Conservation (phyloP, 2,329 filamentous ascomycete genomes). For the Aphanocladium album region DNA sequence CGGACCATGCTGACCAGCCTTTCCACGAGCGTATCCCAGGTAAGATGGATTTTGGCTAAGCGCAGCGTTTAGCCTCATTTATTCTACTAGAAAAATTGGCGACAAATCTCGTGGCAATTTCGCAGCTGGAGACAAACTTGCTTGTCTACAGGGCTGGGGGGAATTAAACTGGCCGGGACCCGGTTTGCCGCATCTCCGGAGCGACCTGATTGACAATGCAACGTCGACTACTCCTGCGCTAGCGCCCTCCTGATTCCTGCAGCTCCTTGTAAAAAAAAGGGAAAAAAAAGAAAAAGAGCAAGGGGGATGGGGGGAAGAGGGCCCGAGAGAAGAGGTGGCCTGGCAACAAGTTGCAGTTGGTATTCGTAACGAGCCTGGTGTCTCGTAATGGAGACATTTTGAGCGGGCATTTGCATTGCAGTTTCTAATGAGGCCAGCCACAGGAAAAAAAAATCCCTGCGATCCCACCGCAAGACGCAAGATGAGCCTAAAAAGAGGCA, state of each 20-base stretch:
- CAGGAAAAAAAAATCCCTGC: background rate
- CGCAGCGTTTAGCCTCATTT: background rate
- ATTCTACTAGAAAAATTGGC: background rate
- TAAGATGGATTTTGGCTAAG: too few relatives aligned
- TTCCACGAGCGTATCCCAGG: background rate
- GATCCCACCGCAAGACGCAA: slow-evolving; percentile 2
- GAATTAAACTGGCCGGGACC: background rate
- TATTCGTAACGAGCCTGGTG: too few relatives aligned
- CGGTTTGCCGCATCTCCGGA: slow-evolving; percentile 12
- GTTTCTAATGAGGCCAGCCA: slow-evolving; percentile 4
- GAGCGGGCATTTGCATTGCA: background rate
- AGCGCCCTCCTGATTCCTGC: background rate
- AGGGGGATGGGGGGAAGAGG: too few relatives aligned
- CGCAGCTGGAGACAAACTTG: background rate
- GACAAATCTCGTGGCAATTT: slow-evolving; percentile 5
- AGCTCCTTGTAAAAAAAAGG: background rate
- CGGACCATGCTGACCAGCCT: background rate
- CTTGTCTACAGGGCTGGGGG: background rate
- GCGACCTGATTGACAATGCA: slow-evolving; percentile 4
- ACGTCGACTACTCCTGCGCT: background rate
- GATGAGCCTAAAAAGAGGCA: background rate
- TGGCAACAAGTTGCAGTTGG: background rate
- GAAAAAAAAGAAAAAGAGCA: too few relatives aligned
- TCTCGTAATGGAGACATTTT: background rate
- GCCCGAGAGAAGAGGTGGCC: background rate